Percentiles rank a stretch among this genome's conserved stretches.
phyloP scores from a whole-genome alignment of 495 filamentous ascomycete genomes.

The Neurospora cerealis region DNA sequence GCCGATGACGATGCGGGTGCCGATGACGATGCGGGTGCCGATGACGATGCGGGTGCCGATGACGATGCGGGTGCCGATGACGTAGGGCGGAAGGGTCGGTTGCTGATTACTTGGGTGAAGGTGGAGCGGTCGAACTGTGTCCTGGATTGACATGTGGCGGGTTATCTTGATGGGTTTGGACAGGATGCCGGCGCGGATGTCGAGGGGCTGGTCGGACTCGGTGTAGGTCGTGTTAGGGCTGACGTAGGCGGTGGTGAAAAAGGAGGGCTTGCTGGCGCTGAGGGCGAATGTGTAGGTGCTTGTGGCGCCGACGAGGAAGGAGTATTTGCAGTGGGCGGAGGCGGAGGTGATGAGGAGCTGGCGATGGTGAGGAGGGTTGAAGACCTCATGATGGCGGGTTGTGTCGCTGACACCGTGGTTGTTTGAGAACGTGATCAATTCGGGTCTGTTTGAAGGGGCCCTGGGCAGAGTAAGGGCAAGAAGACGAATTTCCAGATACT shows the following conservation, averaged over 20 bases:
- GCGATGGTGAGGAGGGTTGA: neutral
- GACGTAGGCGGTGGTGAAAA: neutral
- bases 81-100: slow-evolving; percentile 34
- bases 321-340: neutral
- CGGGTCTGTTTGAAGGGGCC: too few relatives aligned
- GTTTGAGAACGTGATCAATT: too few relatives aligned
- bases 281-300: slow-evolving; percentile 10
- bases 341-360: neutral
- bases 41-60: slow-evolving; percentile 30
- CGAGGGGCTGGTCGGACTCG: slow-evolving; percentile 32
- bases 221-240: slow-evolving; percentile 7
- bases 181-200: slow-evolving; percentile 31
- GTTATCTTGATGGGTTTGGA: slow-evolving; percentile 34
- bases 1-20: too few relatives aligned
- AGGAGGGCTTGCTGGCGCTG: slow-evolving; percentile 5
- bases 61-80: slow-evolving; percentile 39
- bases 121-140: slow-evolving; percentile 36
- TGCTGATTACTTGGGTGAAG: slow-evolving; percentile 38
- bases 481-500: slow-evolving; percentile 1
- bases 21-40: slow-evolving; percentile 35
- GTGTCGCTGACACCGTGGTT: neutral
- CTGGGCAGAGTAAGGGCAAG: too few relatives aligned
- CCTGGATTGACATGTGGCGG: slow-evolving; percentile 37
- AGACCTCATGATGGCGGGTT: neutral
- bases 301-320: slow-evolving; percentile 5